Evolutionary conservation across 139 green algal species (phyloP).

Genomic region (Dunaliella primolecta): DNA sequence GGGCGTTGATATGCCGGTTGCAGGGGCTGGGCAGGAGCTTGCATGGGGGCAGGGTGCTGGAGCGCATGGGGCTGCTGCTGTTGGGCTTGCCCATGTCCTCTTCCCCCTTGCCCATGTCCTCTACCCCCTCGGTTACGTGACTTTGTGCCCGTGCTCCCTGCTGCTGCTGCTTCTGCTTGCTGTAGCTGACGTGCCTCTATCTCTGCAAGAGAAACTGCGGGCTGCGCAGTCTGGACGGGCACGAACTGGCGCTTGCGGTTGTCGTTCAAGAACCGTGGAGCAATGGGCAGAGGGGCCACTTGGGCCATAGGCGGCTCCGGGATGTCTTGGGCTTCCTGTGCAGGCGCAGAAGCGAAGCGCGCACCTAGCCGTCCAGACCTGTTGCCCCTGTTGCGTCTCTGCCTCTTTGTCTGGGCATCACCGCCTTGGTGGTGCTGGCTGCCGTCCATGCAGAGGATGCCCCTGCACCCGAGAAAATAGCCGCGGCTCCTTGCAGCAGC

Average conservation of each 20-base stretch:
- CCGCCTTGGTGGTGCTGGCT: no score
- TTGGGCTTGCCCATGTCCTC: background rate
- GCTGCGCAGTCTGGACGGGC: background rate
- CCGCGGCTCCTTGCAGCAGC: no score
- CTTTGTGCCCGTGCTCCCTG: background rate
- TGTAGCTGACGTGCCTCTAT: background rate
- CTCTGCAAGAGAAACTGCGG: no score
- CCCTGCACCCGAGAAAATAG: no score
- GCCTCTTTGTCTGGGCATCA: no score
- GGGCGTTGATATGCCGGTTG: background rate
- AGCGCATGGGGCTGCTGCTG: background rate
- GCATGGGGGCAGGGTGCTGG: background rate
- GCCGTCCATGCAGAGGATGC: no score
- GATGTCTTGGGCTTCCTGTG: no score
- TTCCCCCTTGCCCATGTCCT: background rate
- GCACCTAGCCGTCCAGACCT: no score
- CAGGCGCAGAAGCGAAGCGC: no score
- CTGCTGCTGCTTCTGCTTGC: conserved; percentile 10
- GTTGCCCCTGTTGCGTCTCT: no score
- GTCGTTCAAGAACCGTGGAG: background rate
- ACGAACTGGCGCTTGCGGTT: background rate
- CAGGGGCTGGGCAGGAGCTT: background rate
- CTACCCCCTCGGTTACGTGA: background rate
- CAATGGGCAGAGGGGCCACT: no score
- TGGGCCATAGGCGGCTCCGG: no score